A percentile compares a stretch with the other conserved stretches of the same genome.
These are phyloP conservation scores for Wickerhamiella kurtzmanii DNA, from an alignment of 805 yeast genomes.

Conservation along the genomic window DNA sequence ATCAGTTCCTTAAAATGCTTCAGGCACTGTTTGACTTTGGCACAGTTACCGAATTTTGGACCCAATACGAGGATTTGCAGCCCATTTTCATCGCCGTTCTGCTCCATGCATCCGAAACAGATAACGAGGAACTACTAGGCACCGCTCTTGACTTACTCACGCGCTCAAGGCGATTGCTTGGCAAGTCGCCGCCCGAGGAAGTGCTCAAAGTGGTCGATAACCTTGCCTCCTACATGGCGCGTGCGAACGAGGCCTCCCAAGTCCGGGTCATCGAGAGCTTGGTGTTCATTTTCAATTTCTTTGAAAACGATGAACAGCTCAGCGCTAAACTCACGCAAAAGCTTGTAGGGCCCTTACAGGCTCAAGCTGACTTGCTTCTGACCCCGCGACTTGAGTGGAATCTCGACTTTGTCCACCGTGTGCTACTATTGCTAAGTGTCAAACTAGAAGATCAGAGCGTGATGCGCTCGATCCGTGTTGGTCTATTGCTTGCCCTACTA, in stretches of 20 bases:
- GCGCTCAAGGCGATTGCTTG: background rate
- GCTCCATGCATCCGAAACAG: background rate
- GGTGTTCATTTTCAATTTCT: background rate
- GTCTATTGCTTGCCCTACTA: background rate
- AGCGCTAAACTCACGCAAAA: background rate
- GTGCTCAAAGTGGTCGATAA: background rate
- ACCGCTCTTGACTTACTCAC: background rate
- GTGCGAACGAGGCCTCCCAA: background rate
- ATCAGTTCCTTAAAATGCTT: background rate
- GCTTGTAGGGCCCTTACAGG: background rate
- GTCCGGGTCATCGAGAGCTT: background rate
- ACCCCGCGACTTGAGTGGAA: background rate
- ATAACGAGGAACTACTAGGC: background rate
- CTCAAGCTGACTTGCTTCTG: background rate
- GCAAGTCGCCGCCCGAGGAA: background rate
- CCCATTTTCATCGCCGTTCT: background rate
- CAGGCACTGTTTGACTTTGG: background rate
- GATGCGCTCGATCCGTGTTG: conserved; percentile 2
- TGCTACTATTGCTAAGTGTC: background rate
- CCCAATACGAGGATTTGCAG: background rate
- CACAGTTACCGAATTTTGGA: background rate
- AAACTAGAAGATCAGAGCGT: background rate
- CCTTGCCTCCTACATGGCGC: background rate
- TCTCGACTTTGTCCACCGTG: background rate
- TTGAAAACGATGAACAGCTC: background rate